Conservation (phyloP, 2,329 filamentous ascomycete genomes). For the Monilinia fructigena region DNA sequence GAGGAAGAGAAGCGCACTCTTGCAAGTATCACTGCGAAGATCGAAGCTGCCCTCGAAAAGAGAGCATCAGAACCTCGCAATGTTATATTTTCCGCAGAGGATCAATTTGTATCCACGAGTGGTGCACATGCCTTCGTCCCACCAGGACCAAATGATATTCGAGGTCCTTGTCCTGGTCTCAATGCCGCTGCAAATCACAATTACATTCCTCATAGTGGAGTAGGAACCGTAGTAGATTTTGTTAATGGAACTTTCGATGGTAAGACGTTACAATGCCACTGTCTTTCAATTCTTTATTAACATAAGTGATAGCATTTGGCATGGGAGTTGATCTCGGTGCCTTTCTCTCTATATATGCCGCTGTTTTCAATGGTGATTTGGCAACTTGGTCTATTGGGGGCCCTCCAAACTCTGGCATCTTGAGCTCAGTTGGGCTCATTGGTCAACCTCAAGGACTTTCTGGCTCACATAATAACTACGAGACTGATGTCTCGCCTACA, state of each 20-base stretch:
- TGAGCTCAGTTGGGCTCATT: slow-evolving; percentile 30
- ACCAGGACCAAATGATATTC: slow-evolving; percentile 27
- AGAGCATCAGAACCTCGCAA: slow-evolving; percentile 4
- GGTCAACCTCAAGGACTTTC: slow-evolving; percentile 49
- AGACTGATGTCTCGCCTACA: slow-evolving; percentile 53
- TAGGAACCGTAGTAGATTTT: slow-evolving; percentile 37
- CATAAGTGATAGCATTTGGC: slow-evolving; percentile 43
- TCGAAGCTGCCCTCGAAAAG: slow-evolving; percentile 26
- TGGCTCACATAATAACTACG: slow-evolving; percentile 56
- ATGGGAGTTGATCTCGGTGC: slow-evolving; percentile 46
- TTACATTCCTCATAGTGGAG: slow-evolving; percentile 45
- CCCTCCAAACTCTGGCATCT: slow-evolving; percentile 39
- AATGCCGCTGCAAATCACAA: slow-evolving; percentile 47
- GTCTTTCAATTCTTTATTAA: not conserved
- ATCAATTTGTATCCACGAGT: slow-evolving; percentile 33
- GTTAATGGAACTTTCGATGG: slow-evolving; percentile 38
- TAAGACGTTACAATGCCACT: slow-evolving; percentile 24
- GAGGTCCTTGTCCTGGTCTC: slow-evolving; percentile 43
- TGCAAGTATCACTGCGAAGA: slow-evolving; percentile 23
- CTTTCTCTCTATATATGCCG: slow-evolving; percentile 46
- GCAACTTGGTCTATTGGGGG: slow-evolving; percentile 54
- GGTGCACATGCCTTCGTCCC: slow-evolving; percentile 30
- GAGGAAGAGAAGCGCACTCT: slow-evolving; percentile 29
- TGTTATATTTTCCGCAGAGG: slow-evolving; percentile 27
- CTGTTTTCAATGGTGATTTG: slow-evolving; percentile 50